A percentile compares a stretch with the other conserved stretches of the same genome.
These are phyloP conservation scores for Fusarium abutilonis DNA, from an alignment of 2,329 filamentous ascomycete genomes.

Conservation along the genomic window DNA sequence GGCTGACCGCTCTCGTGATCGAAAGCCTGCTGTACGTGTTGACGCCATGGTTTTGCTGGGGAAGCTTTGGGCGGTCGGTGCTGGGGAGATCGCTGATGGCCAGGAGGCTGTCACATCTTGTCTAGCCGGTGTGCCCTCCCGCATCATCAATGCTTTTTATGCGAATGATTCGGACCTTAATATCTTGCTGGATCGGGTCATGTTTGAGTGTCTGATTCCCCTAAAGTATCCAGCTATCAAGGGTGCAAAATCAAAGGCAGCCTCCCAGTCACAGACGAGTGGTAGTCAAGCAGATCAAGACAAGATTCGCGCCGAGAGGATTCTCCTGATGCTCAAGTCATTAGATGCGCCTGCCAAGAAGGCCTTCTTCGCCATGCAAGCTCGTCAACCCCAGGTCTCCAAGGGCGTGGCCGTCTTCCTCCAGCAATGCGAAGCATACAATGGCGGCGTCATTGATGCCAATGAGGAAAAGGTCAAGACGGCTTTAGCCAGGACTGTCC, in stretches of 20 bases:
- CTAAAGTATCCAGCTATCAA: slow-evolving; percentile 81
- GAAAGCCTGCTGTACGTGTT: slow-evolving; percentile 80
- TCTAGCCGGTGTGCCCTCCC: slow-evolving; percentile 83
- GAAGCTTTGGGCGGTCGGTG: slow-evolving; percentile 92
- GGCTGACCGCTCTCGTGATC: slow-evolving; percentile 88
- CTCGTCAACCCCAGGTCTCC: slow-evolving; percentile 77
- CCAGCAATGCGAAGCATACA: slow-evolving; percentile 86
- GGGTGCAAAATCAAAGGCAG: slow-evolving; percentile 65
- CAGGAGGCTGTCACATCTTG: slow-evolving; percentile 79
- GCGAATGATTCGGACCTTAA: slow-evolving; percentile 90
- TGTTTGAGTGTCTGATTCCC: slow-evolving; percentile 90
- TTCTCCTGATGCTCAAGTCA: slow-evolving; percentile 81
- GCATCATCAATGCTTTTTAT: slow-evolving; percentile 88
- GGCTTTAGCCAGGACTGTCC: slow-evolving; percentile 76
- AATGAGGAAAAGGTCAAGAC: slow-evolving; percentile 75
- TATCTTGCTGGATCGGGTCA: slow-evolving; percentile 81
- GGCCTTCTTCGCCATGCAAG: slow-evolving; percentile 88
- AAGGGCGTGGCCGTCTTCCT: slow-evolving; percentile 80
- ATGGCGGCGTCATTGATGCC: slow-evolving; percentile 83
- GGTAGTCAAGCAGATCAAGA: slow-evolving; percentile 71
- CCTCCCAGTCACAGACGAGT: slow-evolving; percentile 61
- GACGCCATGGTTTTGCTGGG: slow-evolving; percentile 87
- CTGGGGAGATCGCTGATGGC: slow-evolving; percentile 84
- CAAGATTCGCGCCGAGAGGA: slow-evolving; percentile 82
- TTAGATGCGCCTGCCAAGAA: slow-evolving; percentile 81